These are phyloP conservation scores for Pelargonium myrrhifolium DNA, from an alignment of 441 rosid species.

Conservation along the genomic window DNA sequence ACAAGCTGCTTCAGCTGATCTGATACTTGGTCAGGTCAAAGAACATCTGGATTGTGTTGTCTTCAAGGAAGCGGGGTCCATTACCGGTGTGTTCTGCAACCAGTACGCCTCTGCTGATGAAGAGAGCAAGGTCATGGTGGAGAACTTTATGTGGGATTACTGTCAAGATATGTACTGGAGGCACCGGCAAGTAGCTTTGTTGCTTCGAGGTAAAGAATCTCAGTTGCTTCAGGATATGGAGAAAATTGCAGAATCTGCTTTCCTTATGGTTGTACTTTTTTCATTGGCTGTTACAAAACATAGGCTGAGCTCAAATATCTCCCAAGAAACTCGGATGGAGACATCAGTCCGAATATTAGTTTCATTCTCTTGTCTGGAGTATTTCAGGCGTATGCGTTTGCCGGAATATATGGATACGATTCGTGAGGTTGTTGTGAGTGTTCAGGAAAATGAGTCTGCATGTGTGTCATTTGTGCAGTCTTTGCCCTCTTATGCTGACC, in stretches of 20 bases:
- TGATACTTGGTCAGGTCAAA: conserved; percentile 34
- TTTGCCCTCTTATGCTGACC: conserved; percentile 56
- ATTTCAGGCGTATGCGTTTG: conserved; percentile 70
- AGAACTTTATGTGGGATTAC: conserved; percentile 64
- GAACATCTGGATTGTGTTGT: conserved; percentile 47
- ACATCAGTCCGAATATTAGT: conserved; percentile 61
- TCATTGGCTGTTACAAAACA: conserved; percentile 67
- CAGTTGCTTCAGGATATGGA: conserved; percentile 52
- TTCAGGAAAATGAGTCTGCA: conserved; percentile 68
- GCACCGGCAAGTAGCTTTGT: conserved; percentile 55
- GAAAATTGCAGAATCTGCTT: conserved; percentile 82
- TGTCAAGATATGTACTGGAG: conserved; percentile 64
- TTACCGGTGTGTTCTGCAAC: conserved; percentile 68
- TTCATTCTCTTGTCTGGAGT: conserved; percentile 74
- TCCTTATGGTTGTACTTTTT: conserved; percentile 82
- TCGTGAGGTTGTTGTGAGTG: conserved; percentile 54
- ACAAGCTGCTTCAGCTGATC: conserved; percentile 21
- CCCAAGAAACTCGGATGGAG: conserved; percentile 47
- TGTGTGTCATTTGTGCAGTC: conserved; percentile 68
- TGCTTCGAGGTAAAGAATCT: conserved; percentile 52
- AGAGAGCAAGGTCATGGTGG: conserved; percentile 50
- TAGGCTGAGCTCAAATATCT: conserved; percentile 39
- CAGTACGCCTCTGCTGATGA: conserved; percentile 58
- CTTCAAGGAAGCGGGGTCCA: conserved; percentile 78
- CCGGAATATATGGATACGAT: conserved; percentile 86